These are phyloP conservation scores for Umbelopsis vinacea DNA, from an alignment of 192 early-diverging fungal species.

Conservation along the genomic window DNA sequence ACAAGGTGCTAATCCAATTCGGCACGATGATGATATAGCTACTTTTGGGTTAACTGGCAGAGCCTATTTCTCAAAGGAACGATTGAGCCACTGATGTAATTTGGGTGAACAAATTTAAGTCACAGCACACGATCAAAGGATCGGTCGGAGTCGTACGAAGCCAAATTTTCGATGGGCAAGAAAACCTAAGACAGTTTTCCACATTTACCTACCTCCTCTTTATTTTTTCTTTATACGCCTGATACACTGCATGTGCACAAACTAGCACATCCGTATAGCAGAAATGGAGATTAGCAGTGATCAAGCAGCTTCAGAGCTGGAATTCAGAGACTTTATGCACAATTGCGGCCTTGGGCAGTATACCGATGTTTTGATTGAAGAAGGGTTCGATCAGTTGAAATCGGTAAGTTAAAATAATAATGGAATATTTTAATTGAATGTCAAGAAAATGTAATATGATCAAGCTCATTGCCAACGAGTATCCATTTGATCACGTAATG, in stretches of 20 bases:
- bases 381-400: constrained; percentile 21
- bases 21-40: too few relatives aligned
- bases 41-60: too few relatives aligned
- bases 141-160: background rate
- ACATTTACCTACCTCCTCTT: background rate
- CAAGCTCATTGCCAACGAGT: background rate
- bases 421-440: background rate
- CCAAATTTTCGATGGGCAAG: background rate
- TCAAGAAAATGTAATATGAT: too few relatives aligned
- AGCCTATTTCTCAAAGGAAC: too few relatives aligned
- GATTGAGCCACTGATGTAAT: background rate
- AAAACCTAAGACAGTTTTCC: too few relatives aligned
- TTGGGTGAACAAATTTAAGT: background rate
- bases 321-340: constrained; percentile 2
- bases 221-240: background rate
- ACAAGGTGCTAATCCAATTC: too few relatives aligned
- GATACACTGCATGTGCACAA: constrained; percentile 2
- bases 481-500: background rate
- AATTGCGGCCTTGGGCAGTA: constrained; percentile 4
- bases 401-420: background rate
- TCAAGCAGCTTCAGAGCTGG: constrained; percentile 8
- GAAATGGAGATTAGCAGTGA: constrained; percentile 6
- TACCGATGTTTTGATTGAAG: constrained; percentile 14
- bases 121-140: background rate
- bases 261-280: background rate